Conservation (phyloP, 371 early-diverging fungal species). For the Mucor sp. region DNA sequence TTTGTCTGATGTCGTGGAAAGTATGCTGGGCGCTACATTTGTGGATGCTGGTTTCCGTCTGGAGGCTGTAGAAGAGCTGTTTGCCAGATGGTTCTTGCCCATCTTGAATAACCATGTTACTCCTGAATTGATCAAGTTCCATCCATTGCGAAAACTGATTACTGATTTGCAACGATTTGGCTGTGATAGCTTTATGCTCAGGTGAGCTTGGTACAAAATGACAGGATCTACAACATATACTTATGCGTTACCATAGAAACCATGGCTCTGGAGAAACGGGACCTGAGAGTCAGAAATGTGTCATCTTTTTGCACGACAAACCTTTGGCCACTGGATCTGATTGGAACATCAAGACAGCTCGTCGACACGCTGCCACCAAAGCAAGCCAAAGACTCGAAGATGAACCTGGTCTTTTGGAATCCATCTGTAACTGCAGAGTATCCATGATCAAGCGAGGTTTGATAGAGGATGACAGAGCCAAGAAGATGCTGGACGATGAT, state of each 20-base stretch:
- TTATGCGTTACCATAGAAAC: slow-evolving; percentile 30
- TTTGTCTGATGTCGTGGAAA: slow-evolving; percentile 86
- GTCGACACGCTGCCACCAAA: slow-evolving; percentile 50
- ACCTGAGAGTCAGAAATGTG: slow-evolving; percentile 44
- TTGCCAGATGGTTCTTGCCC: slow-evolving; percentile 55
- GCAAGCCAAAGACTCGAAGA: slow-evolving; percentile 39
- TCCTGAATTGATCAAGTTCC: slow-evolving; percentile 52
- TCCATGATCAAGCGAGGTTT: slow-evolving; percentile 15
- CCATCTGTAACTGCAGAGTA: slow-evolving; percentile 39
- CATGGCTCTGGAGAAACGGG: slow-evolving; percentile 34
- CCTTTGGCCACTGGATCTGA: slow-evolving; percentile 43
- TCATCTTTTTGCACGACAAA: slow-evolving; percentile 52
- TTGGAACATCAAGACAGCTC: slow-evolving; percentile 54
- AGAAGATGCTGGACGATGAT: slow-evolving; percentile 7
- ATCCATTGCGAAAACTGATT: slow-evolving; percentile 52
- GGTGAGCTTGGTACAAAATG: slow-evolving; percentile 27
- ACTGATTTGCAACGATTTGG: slow-evolving; percentile 48
- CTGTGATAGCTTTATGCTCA: slow-evolving; percentile 49
- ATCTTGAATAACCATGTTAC: slow-evolving; percentile 56
- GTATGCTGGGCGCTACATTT: slow-evolving; percentile 87
- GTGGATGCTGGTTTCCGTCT: slow-evolving; percentile 80
- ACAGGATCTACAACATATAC: background rate
- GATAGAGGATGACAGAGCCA: background rate
- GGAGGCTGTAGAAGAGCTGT: slow-evolving; percentile 50
- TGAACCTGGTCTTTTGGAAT: slow-evolving; percentile 36